Conservation (phyloP, 345 rosid genomes). For the Hypericum androsaemum region DNA sequence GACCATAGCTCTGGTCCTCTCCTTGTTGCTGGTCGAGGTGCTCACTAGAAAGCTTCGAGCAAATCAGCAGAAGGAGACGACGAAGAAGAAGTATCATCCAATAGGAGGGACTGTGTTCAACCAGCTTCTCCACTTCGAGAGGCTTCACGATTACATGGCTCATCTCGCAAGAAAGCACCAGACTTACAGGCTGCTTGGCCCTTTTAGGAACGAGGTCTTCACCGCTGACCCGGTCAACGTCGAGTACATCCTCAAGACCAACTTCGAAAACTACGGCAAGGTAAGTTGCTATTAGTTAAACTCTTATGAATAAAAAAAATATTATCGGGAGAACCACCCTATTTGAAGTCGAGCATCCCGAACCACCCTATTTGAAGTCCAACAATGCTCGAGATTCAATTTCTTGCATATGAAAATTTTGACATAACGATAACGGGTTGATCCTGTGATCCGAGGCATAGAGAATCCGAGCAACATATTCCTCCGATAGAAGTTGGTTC, state of each 20-base stretch:
- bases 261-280: slow-evolving; percentile 42
- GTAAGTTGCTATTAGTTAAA: slow-evolving; percentile 1
- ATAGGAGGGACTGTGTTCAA: slow-evolving; percentile 41
- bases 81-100: slow-evolving; percentile 34
- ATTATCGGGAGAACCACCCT: no score
- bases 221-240: slow-evolving; percentile 37
- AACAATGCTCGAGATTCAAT: no score
- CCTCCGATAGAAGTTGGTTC: no score
- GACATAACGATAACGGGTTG: no score
- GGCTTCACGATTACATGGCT: slow-evolving; percentile 45
- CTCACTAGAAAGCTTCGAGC: slow-evolving; percentile 1
- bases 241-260: slow-evolving; percentile 40
- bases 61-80: background rate
- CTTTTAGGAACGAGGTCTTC: slow-evolving; percentile 38
- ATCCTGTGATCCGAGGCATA: no score
- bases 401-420: no score
- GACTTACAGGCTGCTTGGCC: slow-evolving; percentile 41
- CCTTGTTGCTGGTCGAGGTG: slow-evolving; percentile 6
- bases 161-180: slow-evolving; percentile 30
- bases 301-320: no score
- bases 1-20: slow-evolving; percentile 13
- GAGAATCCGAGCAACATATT: no score
- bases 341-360: no score
- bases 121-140: slow-evolving; percentile 46
- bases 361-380: no score